A percentile compares a stretch with the other conserved stretches of the same genome.
Evolutionary conservation across 106 monocot genomes (phyloP).

Genomic region (Dendrobium nobile): DNA sequence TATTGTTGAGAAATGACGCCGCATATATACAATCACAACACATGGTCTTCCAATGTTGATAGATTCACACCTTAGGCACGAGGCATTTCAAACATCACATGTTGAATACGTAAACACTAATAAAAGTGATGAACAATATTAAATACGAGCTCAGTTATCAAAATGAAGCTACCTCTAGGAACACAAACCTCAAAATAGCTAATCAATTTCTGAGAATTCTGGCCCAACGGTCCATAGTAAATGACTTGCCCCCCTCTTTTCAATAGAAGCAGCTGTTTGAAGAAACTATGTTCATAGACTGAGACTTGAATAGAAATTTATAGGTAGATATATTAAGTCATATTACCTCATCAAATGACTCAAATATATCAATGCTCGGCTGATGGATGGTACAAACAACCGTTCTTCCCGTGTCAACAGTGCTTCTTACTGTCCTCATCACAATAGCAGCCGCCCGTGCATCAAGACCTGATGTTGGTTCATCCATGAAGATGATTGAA

Average conservation of each 20-base stretch:
- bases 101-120: no score
- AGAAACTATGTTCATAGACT: neutral
- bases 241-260: conserved; percentile 1
- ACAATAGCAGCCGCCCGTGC: conserved; percentile 60
- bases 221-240: neutral
- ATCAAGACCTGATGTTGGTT: conserved; percentile 65
- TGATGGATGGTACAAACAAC: conserved; percentile 65
- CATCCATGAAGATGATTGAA: conserved; percentile 62
- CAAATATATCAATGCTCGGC: conserved; percentile 59
- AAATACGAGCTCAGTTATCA: neutral
- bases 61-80: no score
- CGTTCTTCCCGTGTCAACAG: conserved; percentile 55
- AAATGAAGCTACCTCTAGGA: neutral
- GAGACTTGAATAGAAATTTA: neutral
- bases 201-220: neutral
- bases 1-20: no score
- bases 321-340: neutral
- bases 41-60: no score
- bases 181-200: neutral
- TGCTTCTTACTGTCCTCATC: conserved; percentile 59
- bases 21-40: no score
- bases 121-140: no score
- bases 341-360: conserved; percentile 57
- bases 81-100: no score
- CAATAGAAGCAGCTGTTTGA: neutral